Evolutionary conservation across 1,284 basidiomycete species (phyloP).

Genomic region (Rhizoctonia solani): DNA sequence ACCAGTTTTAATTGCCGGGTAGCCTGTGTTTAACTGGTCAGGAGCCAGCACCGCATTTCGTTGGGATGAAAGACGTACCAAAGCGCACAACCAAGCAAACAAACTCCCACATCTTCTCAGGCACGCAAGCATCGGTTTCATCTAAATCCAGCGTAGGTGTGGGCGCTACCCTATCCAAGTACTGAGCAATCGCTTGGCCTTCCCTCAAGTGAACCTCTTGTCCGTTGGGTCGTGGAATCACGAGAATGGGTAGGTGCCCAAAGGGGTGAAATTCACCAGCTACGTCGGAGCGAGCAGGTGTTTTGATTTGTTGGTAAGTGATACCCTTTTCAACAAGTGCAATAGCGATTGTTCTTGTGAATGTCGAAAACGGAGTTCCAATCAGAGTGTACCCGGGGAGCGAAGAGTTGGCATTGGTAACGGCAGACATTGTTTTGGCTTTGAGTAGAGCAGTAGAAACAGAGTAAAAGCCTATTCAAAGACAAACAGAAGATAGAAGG

Average conservation of each 20-base stretch:
- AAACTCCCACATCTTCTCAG: constrained; percentile 38
- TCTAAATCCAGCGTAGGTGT: constrained; percentile 28
- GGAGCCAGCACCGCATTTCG: background rate
- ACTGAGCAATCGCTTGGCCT: constrained; percentile 34
- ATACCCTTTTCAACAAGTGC: constrained; percentile 34
- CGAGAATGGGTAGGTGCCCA: constrained; percentile 31
- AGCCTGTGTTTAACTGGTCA: constrained; percentile 21
- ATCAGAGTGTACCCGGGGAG: constrained; percentile 34
- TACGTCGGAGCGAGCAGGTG: constrained; percentile 29
- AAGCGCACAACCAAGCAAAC: constrained; percentile 33
- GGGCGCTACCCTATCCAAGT: constrained; percentile 33
- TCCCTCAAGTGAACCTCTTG: constrained; percentile 30
- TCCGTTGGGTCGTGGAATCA: constrained; percentile 27
- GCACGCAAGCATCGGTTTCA: constrained; percentile 19
- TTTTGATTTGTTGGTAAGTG: constrained; percentile 21
- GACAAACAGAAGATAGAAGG: background rate
- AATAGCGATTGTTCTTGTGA: constrained; percentile 33
- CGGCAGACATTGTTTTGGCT: constrained; percentile 12
- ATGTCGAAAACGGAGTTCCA: constrained; percentile 35
- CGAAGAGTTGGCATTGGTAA: background rate
- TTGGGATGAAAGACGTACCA: background rate
- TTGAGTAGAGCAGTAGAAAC: background rate
- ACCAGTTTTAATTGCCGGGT: constrained; percentile 33
- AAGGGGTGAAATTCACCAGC: constrained; percentile 32
- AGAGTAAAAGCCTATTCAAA: constrained; percentile 1